phyloP scores from a whole-genome alignment of 805 yeast species.

The Starmerella sirachaensis region DNA sequence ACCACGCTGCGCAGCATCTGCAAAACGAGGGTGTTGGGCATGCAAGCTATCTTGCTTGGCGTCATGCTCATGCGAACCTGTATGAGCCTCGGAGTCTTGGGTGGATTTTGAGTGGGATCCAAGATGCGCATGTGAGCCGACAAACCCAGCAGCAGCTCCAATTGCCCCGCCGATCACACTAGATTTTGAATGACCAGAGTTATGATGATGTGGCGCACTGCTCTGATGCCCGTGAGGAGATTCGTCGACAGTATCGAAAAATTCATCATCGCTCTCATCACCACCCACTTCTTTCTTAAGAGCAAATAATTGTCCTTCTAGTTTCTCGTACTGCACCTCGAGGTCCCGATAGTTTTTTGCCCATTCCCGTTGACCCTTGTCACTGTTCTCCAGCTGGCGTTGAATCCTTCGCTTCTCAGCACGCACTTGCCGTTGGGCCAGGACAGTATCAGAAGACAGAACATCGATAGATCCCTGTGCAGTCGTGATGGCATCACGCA shows the following conservation, averaged over 20 bases:
- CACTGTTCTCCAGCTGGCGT: slow-evolving; percentile 20
- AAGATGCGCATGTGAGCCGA: no score
- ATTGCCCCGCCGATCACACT: no score
- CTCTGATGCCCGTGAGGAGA: no score
- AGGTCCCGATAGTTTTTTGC: slow-evolving; percentile 34
- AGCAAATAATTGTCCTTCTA: slow-evolving; percentile 31
- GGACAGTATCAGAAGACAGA: slow-evolving; percentile 16
- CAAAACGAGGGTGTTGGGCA: no score
- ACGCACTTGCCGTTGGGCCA: slow-evolving; percentile 11
- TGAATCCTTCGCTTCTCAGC: slow-evolving; percentile 8
- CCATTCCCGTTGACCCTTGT: slow-evolving; percentile 28
- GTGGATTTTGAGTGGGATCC: no score
- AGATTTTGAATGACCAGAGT: no score
- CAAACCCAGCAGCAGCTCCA: no score
- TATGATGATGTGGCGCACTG: no score
- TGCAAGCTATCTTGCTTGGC: no score
- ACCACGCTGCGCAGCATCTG: no score
- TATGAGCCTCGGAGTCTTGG: no score
- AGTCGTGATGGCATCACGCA: slow-evolving; percentile 19
- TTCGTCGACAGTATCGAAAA: slow-evolving; percentile 27
- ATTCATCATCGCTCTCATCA: slow-evolving; percentile 28
- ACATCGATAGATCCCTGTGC: slow-evolving; percentile 20
- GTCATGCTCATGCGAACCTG: no score
- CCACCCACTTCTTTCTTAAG: slow-evolving; percentile 27
- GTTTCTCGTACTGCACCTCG: slow-evolving; percentile 32